Percentiles rank a stretch among this genome's conserved stretches.
These are phyloP conservation scores for Fusarium lyarnte DNA, from an alignment of 2,329 filamentous ascomycete genomes.

Conservation along the genomic window DNA sequence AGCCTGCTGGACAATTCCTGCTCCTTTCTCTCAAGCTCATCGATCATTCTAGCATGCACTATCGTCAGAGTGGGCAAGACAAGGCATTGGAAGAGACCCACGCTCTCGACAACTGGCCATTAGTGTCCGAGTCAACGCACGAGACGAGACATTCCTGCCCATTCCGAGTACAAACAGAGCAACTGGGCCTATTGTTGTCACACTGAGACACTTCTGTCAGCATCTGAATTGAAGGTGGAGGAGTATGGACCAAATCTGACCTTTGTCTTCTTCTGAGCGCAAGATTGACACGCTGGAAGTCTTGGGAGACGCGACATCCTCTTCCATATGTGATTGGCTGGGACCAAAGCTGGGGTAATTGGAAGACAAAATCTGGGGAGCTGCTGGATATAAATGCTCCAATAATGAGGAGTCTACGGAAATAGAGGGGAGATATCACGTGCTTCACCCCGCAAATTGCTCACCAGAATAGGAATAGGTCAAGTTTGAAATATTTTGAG, in stretches of 20 bases:
- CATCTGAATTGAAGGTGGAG: fast-evolving
- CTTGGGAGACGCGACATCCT: constrained; percentile 1
- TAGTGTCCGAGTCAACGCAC: neutral
- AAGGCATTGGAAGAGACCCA: fast-evolving
- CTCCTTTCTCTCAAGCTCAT: constrained; percentile 18
- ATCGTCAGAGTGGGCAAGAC: fast-evolving
- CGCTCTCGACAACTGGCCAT: constrained; percentile 4
- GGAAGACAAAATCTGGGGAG: neutral
- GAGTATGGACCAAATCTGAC: neutral
- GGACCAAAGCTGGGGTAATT: no score
- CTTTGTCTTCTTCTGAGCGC: constrained; percentile 17
- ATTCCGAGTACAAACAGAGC: neutral
- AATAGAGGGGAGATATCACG: neutral
- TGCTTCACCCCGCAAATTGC: neutral
- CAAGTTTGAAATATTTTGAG: fast-evolving
- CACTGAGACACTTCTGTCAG: neutral
- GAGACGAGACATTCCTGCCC: constrained; percentile 2
- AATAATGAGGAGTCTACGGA: neutral
- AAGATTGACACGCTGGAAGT: constrained; percentile 20
- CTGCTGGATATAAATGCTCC: neutral
- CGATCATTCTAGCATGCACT: neutral
- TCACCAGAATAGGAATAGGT: neutral
- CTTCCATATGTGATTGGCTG: fast-evolving
- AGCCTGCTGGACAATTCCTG: constrained; percentile 1
- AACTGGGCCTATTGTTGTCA: constrained; percentile 16